Percentiles rank a stretch among this genome's conserved stretches.
phyloP scores from a whole-genome alignment of 257 asterid genomes.

The Forsythia suspensa region DNA sequence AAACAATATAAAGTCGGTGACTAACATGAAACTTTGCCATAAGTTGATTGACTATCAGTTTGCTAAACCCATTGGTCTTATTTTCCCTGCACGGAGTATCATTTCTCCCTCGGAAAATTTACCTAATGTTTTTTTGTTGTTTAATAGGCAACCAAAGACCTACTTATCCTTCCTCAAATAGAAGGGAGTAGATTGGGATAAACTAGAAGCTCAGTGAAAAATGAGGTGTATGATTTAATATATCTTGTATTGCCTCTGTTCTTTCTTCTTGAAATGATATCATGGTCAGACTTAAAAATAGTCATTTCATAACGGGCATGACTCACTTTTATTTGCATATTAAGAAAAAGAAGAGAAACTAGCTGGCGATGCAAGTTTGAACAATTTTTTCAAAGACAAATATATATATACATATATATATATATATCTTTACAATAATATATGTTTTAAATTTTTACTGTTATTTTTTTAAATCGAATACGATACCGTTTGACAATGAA shows the following conservation, averaged over 20 bases:
- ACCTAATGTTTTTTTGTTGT: slow-evolving; percentile 19
- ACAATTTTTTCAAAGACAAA: slow-evolving; percentile 87
- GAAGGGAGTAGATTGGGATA: slow-evolving; percentile 77
- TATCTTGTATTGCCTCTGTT: neutral
- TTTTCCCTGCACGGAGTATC: too few species aligned
- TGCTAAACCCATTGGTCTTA: too few species aligned
- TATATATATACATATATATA: too few species aligned
- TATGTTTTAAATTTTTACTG: too few species aligned
- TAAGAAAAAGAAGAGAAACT: slow-evolving; percentile 97
- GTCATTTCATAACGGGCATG: neutral
- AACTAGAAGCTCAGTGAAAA: slow-evolving; percentile 84
- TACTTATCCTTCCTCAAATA: slow-evolving; percentile 84
- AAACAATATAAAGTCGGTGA: too few species aligned
- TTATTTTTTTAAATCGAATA: too few species aligned
- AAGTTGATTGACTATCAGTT: too few species aligned
- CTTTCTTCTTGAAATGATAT: neutral
- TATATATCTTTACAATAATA: too few species aligned
- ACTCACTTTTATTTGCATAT: slow-evolving; percentile 15
- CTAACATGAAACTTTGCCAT: too few species aligned
- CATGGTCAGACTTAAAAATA: neutral
- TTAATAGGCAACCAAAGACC: slow-evolving; percentile 60
- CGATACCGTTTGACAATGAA: too few species aligned
- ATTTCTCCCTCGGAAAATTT: too few species aligned
- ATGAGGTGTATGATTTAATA: slow-evolving; percentile 52
- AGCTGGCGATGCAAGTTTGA: slow-evolving; percentile 94